Percentiles rank a stretch among this genome's conserved stretches.
Evolutionary conservation across 495 filamentous ascomycete genomes (phyloP).

Genomic region (Coniosporium apollinis): DNA sequence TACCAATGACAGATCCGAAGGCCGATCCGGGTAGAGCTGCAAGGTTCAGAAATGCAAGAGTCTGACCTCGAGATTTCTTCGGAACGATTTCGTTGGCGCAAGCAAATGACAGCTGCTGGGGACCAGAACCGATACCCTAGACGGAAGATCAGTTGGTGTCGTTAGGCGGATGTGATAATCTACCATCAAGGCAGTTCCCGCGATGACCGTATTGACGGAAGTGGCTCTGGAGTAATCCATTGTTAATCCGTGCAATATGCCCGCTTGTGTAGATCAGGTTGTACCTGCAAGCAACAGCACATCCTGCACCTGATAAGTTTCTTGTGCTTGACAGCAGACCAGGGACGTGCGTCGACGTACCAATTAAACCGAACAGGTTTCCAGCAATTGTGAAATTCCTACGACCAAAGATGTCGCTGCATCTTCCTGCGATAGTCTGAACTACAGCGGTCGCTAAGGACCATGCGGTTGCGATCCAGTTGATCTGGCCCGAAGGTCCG

Average conservation of each 20-base stretch:
- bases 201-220: not conserved
- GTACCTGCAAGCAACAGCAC: not conserved
- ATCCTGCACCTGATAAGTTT: not conserved
- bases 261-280: not conserved
- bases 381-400: not conserved
- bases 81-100: not conserved
- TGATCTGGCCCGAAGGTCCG: not conserved
- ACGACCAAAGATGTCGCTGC: not conserved
- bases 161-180: not conserved
- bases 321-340: not conserved
- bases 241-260: not conserved
- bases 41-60: not conserved
- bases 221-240: not conserved
- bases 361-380: no score
- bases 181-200: not conserved
- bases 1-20: not conserved
- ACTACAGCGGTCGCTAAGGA: not conserved
- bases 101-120: not conserved
- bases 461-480: not conserved
- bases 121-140: not conserved
- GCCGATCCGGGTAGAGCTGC: not conserved
- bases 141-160: not conserved
- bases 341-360: no score
- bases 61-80: not conserved
- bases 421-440: not conserved